Evolutionary conservation across 1,139 yeast genomes (phyloP), one percentile per base, ranked within the genome.

Genomic region (Pichia sp.): DNA sequence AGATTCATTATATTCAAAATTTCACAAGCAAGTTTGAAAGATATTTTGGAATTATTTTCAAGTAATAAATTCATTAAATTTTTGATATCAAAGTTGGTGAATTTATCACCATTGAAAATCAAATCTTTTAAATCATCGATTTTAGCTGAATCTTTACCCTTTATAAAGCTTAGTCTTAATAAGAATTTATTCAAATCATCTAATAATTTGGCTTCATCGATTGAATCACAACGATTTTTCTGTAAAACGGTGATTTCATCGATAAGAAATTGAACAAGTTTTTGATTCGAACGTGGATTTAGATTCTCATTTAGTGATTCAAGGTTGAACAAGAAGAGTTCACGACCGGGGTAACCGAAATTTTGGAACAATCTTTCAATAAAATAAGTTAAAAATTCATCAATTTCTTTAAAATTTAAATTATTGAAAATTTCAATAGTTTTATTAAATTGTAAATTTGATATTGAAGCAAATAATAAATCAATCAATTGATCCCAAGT

Each of bases 61-160:
- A 54, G 35, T 21, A 56, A 35, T 18, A 56, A 20, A 9, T 43
- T 42, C 21, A 55, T 39, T 5, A 58, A 20, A 15, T 46, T 40
- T 15, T 47, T 50, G 28, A 55, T 45, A 31, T 56, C 60, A 31
- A 43, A 42, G 3, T 54, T 42, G 2, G 56, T 52, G 19, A 58
- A 37, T 30, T 31, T 45, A 11, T 48, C 44, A 2, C 59, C 59
- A 23, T 34, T 34, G 12, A 44, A 39, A 15, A 56, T 46, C 2
- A 35, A 34, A 28, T 46, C 49, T 23, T 36, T 34, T 12, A 46
- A 28, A 35, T 47, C 51, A 15, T 42, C 38, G 4, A 44, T 38
- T 14, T 39, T 39, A 2, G 45, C 19, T 14, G 31, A 14, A 12
- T 39, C 31, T 10, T 34, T 44, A 25, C 28, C 7, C 28, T 38